Evolutionary conservation across 2,329 filamentous ascomycete species (phyloP).

Genomic region (Cercospora canescens): DNA sequence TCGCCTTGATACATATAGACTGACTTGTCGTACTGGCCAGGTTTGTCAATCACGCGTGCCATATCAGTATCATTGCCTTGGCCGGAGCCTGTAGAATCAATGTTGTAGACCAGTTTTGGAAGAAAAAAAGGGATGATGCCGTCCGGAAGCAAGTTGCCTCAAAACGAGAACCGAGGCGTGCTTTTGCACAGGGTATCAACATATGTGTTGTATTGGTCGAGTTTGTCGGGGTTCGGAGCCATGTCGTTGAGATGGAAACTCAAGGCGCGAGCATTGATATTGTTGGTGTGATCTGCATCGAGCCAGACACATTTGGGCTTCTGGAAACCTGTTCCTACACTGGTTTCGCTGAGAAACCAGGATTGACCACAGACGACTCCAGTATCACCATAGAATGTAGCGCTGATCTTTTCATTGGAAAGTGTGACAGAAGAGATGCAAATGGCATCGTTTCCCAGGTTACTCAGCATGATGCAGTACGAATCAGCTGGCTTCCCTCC

Average conservation of each 20-base stretch:
- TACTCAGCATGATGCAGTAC: neutral
- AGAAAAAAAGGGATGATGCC: neutral
- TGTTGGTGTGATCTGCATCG: conserved; percentile 5
- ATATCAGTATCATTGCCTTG: conserved; percentile 1
- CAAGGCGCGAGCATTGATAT: conserved; percentile 1
- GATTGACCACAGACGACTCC: conserved; percentile 3
- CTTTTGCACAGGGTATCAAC: neutral
- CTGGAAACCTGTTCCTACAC: neutral
- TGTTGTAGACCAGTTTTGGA: neutral
- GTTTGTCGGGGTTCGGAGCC: neutral
- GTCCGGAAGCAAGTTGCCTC: neutral
- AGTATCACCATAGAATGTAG: conserved; percentile 1
- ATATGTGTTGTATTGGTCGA: neutral
- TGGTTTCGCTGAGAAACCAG: conserved; percentile 1
- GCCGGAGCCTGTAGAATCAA: neutral
- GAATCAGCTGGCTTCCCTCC: neutral
- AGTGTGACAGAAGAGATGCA: conserved; percentile 2
- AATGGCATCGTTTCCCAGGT: conserved; percentile 5
- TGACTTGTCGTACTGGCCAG: conserved; percentile 1
- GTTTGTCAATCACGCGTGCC: neutral
- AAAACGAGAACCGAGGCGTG: conserved; percentile 1
- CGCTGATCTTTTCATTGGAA: neutral
- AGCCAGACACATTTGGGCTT: conserved; percentile 9
- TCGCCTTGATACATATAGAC: conserved; percentile 3
- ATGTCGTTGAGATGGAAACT: conserved; percentile 6